Base-by-base conservation (phyloP, 306 rosid genomes). In the Echinosophora koreensis region DNA sequence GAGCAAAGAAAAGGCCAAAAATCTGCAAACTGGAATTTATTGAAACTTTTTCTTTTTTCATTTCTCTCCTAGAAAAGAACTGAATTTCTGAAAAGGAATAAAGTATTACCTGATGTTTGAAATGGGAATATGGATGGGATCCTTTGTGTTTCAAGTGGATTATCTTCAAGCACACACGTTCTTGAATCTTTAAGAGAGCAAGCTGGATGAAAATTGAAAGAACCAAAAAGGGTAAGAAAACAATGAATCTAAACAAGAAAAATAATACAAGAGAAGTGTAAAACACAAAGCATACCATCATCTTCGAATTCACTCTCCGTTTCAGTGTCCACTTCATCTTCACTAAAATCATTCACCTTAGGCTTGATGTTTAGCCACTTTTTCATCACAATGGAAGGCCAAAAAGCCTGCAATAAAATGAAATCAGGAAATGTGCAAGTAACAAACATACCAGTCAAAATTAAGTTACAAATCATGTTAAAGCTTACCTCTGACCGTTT, bases 321-420 rank as follows among this genome's bases (percentile, higher is more conserved):
- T 87, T 95, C 98, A 28, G 97, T 88, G 67, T 92, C 99, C 59
- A 90, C 85, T 71, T 95, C 99, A 88, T 95, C 99, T 84, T 91
- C 99, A 80, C 99, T 95, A 58, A 92, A 95, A 72, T 95, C 99
- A 85, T 89, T 78, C 77, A 69, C 97, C 84, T 84, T 89, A 2
- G 99, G 97, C 96, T 90, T 90, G 47, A 95, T 88, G 63, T 95
- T 95, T 62, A 95, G 71, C 99, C 99, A 95, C 82, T 95, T 95
- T 84, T 95, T 95, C 99, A 90, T 89, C 88, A 95, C 86, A 83
- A 95, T 76, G 55, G 99, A 92, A 73, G 99, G 99, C 99, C 99
- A 95, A 81, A 92, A 95, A 4, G 93, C 88, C 97, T 95, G 87
- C 78, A 82, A 84, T 6, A 69, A 78, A 79, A 78, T 28, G 51